These are phyloP conservation scores for Podila verticillata DNA, from an alignment of 192 early-diverging fungal genomes.

Conservation along the genomic window DNA sequence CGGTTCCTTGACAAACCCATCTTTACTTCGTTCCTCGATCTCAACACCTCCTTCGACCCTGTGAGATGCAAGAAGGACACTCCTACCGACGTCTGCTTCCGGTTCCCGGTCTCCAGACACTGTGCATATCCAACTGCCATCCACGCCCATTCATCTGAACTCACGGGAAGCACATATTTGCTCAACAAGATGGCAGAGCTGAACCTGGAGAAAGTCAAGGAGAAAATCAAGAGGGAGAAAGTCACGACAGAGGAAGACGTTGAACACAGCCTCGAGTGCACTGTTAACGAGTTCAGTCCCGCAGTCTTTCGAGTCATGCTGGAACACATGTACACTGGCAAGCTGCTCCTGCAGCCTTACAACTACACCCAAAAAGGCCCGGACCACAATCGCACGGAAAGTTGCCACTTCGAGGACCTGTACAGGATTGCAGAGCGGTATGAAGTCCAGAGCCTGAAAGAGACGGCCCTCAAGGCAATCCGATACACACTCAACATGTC, in stretches of 20 bases:
- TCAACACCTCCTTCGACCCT: constrained; percentile 27
- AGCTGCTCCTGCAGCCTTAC: not conserved
- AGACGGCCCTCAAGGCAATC: constrained; percentile 22
- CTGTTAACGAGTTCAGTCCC: constrained; percentile 25
- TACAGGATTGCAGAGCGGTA: constrained; percentile 33
- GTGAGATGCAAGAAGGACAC: not conserved
- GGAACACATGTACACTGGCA: constrained; percentile 26
- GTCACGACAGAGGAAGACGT: too few relatives aligned
- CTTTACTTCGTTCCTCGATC: constrained; percentile 19
- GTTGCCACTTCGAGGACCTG: constrained; percentile 26
- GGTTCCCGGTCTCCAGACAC: constrained; percentile 9
- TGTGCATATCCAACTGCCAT: not conserved
- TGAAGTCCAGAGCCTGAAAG: constrained; percentile 11
- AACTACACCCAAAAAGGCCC: not conserved
- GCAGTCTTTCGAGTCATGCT: constrained; percentile 35
- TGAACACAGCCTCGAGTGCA: not conserved
- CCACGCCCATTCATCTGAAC: constrained; percentile 19
- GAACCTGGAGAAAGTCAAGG: not conserved
- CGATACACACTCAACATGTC: constrained; percentile 25
- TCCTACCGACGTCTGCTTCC: constrained; percentile 14
- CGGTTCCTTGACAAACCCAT: constrained; percentile 1
- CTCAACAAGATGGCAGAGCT: constrained; percentile 5
- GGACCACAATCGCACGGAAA: too few relatives aligned
- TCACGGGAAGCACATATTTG: constrained; percentile 15
- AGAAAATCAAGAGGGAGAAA: not conserved